phyloP scores from a whole-genome alignment of 768 basidiomycete genomes.

The Boletus reticulatus region DNA sequence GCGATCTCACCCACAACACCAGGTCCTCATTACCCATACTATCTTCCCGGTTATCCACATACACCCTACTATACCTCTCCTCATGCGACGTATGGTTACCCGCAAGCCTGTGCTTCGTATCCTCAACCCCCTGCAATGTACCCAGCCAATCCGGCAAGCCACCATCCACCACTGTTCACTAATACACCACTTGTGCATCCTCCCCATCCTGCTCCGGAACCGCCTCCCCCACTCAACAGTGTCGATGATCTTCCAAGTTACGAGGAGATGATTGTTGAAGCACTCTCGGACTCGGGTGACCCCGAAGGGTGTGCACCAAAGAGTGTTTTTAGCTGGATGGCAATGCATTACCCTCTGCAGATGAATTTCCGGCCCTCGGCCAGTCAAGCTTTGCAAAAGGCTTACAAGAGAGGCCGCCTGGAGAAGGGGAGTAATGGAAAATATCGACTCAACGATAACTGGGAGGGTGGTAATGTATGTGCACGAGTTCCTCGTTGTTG shows the following conservation, averaged over 20 bases:
- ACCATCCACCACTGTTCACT: conserved; percentile 33
- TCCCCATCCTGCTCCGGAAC: conserved; percentile 31
- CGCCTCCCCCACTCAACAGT: conserved; percentile 18
- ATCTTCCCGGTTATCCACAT: conserved; percentile 61
- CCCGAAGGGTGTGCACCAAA: conserved; percentile 82
- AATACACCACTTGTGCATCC: conserved; percentile 35
- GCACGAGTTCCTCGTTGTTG: neutral
- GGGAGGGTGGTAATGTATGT: conserved; percentile 82
- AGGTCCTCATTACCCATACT: conserved; percentile 49
- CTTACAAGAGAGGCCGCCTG: conserved; percentile 76
- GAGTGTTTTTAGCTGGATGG: conserved; percentile 83
- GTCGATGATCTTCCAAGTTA: conserved; percentile 76
- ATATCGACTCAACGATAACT: conserved; percentile 71
- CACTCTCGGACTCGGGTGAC: conserved; percentile 62
- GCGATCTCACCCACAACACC: conserved; percentile 21
- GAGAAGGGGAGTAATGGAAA: conserved; percentile 72
- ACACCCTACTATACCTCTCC: conserved; percentile 60
- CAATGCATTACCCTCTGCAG: conserved; percentile 74
- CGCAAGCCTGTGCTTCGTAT: conserved; percentile 34
- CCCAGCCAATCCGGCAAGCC: conserved; percentile 26
- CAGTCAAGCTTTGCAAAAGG: conserved; percentile 86
- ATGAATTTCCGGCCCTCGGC: conserved; percentile 90
- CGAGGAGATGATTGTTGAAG: conserved; percentile 90
- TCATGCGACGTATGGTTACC: conserved; percentile 37
- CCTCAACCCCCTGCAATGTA: conserved; percentile 33